Evolutionary conservation across 1,284 basidiomycete species (phyloP), one percentile per base, ranked within the genome.

Genomic region (Irpex lacteus): DNA sequence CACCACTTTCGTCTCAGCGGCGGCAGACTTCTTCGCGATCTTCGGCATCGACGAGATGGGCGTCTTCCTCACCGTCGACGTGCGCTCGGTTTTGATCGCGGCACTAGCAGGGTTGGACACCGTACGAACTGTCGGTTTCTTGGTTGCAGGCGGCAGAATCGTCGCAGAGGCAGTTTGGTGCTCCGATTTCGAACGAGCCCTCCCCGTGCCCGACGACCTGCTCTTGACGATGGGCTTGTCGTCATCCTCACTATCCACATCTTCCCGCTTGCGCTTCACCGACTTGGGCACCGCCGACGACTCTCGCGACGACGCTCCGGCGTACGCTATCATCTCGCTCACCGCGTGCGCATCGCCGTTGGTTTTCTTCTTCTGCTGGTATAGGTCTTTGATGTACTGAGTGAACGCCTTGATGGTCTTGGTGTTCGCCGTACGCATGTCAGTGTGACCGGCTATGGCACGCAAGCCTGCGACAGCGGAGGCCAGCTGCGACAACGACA

Each of bases 341-440:
- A 19, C 50, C 18, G 18, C 50, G 4, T 53, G n/a, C 18, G 3
- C 9, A 26, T 53, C 50, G 18, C 50, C 50, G 13, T 9, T 6
- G 3, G 21, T 9, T 2, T 11, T 11, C 3, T 26, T 26, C 18
- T 8, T 26, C 26, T 26, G 26, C 2, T 26, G 9, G 50, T 19
- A 19, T 9, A 53, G 18, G 5, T 19, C 9, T 34, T 70, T 71
- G 34, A 75, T 13, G 37, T 75, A 74, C 15, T 67, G 68, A 66
- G 83, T 76, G 56, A 81, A 82, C 9, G 75, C 72, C 63, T 77
- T 82, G 37, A 74, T 73, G 44, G 81, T 75, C 38, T 77, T 78
- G 8, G 66, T 64, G 50, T 84, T 84, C 52, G 74, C 71, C 26
- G 26, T 26, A 49, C 81, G 81, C 47, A 84, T 75, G 63, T 83